These are phyloP conservation scores for Pelargonium fulgidum DNA, from an alignment of 441 rosid genomes.

Conservation along the genomic window DNA sequence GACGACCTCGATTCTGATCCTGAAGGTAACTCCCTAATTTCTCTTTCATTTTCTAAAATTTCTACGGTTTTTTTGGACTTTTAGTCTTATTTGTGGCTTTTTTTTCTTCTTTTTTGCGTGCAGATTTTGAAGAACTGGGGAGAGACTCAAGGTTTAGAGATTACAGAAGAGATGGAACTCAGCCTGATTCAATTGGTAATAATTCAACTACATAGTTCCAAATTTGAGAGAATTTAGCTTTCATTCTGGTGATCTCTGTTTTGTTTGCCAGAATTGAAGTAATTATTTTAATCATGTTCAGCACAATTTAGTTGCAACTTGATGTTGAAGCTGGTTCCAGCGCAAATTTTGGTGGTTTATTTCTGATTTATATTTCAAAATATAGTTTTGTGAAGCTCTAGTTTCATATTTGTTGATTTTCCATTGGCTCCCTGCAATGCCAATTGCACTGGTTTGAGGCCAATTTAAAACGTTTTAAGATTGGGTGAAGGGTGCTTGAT, in stretches of 20 bases:
- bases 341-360: not conserved
- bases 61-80: constrained; percentile 10
- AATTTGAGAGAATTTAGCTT: not conserved
- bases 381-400: not conserved
- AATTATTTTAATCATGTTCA: not conserved
- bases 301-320: not conserved
- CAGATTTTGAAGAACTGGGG: constrained; percentile 23
- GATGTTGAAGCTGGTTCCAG: not conserved
- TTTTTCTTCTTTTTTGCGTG: no score
- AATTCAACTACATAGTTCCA: constrained; percentile 6
- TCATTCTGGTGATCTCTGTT: not conserved
- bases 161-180: constrained; percentile 28
- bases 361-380: not conserved
- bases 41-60: constrained; percentile 3
- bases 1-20: constrained; percentile 24
- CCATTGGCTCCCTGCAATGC: not conserved
- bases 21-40: constrained; percentile 27
- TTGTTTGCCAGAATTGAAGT: not conserved
- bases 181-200: constrained; percentile 33
- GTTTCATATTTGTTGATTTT: not conserved
- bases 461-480: not conserved
- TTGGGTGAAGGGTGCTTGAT: not conserved
- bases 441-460: not conserved
- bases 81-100: constrained; percentile 13
- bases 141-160: constrained; percentile 20